Evolutionary conservation across 768 basidiomycete genomes (phyloP), one percentile per base, ranked within the genome.

Genomic region (Naganishia vishniacii): DNA sequence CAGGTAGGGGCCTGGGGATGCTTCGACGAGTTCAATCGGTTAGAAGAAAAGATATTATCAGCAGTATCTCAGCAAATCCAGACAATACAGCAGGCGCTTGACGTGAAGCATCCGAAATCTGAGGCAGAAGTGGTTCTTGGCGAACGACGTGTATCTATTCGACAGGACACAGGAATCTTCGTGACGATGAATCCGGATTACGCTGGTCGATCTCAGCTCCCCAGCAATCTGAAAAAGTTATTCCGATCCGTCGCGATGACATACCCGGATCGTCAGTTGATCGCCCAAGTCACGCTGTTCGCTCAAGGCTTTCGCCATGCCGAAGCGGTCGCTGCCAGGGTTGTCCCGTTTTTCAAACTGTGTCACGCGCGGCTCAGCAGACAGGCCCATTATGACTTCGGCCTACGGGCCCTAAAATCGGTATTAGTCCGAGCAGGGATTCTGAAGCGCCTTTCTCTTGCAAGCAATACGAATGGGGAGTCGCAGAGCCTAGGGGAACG

Each of bases 171-270:
- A 89, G 89, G 90, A 61, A 93, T 99, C 66, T 99, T 99, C 81
- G 97, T 99, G 70, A 99, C 95, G 6, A 97, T 91, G 69, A 99
- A 99, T 78, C 95, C 95, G 9, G 94, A 91, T 69, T 99, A 99
- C 75, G 95, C 95, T 70, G 95, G 68, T 70, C 91, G 95, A 65
- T 97, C 95, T 11, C 80, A 81, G 64, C 68, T 81, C 2, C 80
- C 80, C 32, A 80, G 80, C 69, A 81, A 81, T 67, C 69, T 81
- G 48, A 81, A 81, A 72, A 81, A 31, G 34, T 42, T 91, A 90
- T 75, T 89, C 91, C 32, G 92, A 97, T 77, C 81, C 94, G 97
- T 98, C 89, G 91, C 95, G 37, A 99, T 99, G 95, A 95, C 95
- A 7, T 86, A 91, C 56, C 95, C 95, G 26, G 95, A 98, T 77